Conservation (phyloP, 176 grass and related monocot species). For the Cocos nucifera region DNA sequence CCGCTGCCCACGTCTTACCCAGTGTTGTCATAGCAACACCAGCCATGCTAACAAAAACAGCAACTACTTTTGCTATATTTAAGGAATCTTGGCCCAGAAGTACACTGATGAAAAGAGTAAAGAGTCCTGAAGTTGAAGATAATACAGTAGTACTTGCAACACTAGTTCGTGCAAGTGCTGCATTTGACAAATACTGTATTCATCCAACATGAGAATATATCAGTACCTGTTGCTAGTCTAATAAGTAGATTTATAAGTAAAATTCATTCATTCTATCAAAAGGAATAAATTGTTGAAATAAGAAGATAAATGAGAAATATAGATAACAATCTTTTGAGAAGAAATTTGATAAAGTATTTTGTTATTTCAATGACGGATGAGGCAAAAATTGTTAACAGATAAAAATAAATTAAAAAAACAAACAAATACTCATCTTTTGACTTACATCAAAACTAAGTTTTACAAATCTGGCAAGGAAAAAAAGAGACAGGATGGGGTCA, state of each 20-base stretch:
- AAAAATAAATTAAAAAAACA: no score
- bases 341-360: no score
- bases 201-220: conserved; percentile 27
- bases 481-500: no score
- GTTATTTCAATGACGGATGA: no score
- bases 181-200: conserved; percentile 97
- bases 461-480: no score
- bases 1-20: conserved; percentile 94
- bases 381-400: no score
- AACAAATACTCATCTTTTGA: no score
- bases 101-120: conserved; percentile 87
- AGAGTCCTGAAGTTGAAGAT: conserved; percentile 93
- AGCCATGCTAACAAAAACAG: conserved; percentile 89
- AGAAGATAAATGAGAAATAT: no score
- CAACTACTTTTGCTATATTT: conserved; percentile 72
- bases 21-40: conserved; percentile 92
- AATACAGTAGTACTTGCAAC: conserved; percentile 95
- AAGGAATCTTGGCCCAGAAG: conserved; percentile 86
- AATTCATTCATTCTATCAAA: no score
- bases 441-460: no score
- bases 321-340: no score
- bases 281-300: no score
- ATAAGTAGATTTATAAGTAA: neutral
- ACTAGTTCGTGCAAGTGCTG: conserved; percentile 96
- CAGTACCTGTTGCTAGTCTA: conserved; percentile 11